These are phyloP conservation scores for Skeletonema potamos DNA, from an alignment of 108 stramenopile genomes.

Conservation along the genomic window DNA sequence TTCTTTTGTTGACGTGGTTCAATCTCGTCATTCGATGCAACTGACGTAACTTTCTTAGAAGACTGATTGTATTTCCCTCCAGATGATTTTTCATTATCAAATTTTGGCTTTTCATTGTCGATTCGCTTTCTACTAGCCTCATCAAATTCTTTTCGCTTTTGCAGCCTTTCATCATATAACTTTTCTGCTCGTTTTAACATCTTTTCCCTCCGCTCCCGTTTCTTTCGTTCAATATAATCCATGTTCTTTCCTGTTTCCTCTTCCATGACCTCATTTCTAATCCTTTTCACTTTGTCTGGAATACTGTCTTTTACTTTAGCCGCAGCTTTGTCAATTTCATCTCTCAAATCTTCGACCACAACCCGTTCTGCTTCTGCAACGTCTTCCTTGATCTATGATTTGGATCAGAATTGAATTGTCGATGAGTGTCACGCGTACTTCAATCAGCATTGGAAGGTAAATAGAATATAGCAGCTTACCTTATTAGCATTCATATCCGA, in stretches of 20 bases:
- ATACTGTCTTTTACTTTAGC: constrained; percentile 22
- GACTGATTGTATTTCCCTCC: neutral
- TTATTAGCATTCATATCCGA: constrained; percentile 19
- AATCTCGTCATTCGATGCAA: no score
- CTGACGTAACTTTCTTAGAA: no score
- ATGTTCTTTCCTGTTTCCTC: constrained; percentile 47
- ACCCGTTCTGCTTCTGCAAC: constrained; percentile 33
- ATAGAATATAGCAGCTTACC: constrained; percentile 17
- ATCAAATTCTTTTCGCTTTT: neutral
- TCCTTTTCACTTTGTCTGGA: constrained; percentile 37
- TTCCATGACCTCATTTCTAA: constrained; percentile 40
- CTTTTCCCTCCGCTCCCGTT: neutral
- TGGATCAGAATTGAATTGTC: neutral
- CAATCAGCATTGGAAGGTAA: neutral
- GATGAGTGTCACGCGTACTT: neutral
- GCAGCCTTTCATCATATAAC: neutral
- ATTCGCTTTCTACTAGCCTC: neutral
- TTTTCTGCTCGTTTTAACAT: neutral
- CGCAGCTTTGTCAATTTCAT: constrained; percentile 49
- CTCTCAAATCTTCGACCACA: constrained; percentile 35
- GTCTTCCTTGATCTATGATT: constrained; percentile 26
- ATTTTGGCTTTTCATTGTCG: neutral
- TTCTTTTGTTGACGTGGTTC: neutral
- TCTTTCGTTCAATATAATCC: constrained; percentile 13
- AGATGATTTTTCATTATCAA: neutral